phyloP scores from a whole-genome alignment of 768 basidiomycete genomes.

The Dacryopinax spathularia region DNA sequence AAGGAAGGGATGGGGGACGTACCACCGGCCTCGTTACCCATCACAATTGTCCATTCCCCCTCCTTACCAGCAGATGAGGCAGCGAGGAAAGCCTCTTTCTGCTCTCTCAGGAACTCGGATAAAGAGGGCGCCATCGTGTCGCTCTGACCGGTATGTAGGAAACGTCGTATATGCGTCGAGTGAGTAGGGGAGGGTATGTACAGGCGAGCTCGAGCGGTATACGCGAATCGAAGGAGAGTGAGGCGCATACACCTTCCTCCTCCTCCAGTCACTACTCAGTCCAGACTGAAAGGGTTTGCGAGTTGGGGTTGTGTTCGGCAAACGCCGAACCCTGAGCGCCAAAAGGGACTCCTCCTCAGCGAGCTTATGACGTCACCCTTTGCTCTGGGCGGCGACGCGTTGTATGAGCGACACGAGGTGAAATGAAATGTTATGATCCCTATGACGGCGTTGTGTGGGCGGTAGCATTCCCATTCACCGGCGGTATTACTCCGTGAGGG shows the following conservation, averaged over 20 bases:
- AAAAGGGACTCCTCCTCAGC: too few relatives aligned
- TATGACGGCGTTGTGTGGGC: too few relatives aligned
- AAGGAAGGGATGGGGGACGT: constrained; percentile 12
- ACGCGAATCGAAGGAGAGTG: not conserved
- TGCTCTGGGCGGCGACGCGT: too few relatives aligned
- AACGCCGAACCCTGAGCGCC: not conserved
- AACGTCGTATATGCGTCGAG: too few relatives aligned
- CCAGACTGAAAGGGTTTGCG: too few relatives aligned
- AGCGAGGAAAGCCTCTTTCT: constrained; percentile 47
- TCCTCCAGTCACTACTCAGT: not conserved
- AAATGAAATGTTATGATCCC: too few relatives aligned
- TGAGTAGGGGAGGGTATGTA: not conserved
- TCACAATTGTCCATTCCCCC: constrained; percentile 64
- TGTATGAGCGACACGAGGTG: too few relatives aligned
- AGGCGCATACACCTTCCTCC: not conserved
- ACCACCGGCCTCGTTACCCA: constrained; percentile 98
- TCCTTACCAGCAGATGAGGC: constrained; percentile 37
- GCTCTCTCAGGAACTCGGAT: constrained; percentile 29
- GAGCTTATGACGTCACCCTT: too few relatives aligned
- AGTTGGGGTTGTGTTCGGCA: not conserved
- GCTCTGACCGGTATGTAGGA: too few relatives aligned
- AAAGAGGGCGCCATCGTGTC: constrained; percentile 12
- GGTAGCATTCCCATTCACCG: too few relatives aligned
- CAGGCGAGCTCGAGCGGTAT: not conserved
- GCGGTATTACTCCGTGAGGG: too few relatives aligned